A percentile compares a stretch with the other conserved stretches of the same genome.
Conservation (phyloP, 2,329 filamentous ascomycete species). For the Pyrenochaeta sp. region DNA sequence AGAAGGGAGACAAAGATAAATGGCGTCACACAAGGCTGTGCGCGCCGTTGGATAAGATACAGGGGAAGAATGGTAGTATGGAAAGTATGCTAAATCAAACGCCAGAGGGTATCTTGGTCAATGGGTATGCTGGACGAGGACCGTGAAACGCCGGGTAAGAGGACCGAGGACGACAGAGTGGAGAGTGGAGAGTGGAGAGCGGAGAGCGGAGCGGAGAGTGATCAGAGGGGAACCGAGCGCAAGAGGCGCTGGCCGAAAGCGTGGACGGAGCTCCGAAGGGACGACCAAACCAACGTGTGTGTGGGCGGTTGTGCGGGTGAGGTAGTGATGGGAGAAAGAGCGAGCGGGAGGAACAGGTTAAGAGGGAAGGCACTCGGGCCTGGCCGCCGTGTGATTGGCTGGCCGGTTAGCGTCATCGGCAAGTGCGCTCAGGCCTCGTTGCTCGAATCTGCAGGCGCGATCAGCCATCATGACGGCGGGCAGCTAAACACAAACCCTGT, state of each 20-base stretch:
- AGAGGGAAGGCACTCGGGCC: conserved; percentile 28
- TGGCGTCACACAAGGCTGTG: conserved; percentile 24
- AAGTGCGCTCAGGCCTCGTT: conserved; percentile 21
- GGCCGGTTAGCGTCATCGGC: conserved; percentile 27
- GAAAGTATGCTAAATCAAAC: conserved; percentile 33
- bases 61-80: conserved; percentile 24
- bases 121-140: conserved; percentile 40
- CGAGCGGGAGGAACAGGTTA: conserved; percentile 38
- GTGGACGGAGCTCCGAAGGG: conserved; percentile 40
- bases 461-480: conserved; percentile 19
- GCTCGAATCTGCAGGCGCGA: conserved; percentile 27
- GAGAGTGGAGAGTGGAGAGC: conserved; percentile 41
- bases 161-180: conserved; percentile 42
- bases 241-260: conserved; percentile 54
- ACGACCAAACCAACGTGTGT: conserved; percentile 47
- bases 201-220: conserved; percentile 27
- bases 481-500: conserved; percentile 2
- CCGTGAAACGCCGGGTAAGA: conserved; percentile 49
- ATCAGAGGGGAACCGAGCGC: conserved; percentile 49
- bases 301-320: conserved; percentile 32
- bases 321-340: conserved; percentile 36
- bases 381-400: conserved; percentile 29
- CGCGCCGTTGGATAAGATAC: conserved; percentile 26
- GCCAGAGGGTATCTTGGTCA: conserved; percentile 47
- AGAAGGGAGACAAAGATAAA: conserved; percentile 19